Base-by-base conservation (phyloP, 768 basidiomycete genomes). In the Boletus pseudopeckii region DNA sequence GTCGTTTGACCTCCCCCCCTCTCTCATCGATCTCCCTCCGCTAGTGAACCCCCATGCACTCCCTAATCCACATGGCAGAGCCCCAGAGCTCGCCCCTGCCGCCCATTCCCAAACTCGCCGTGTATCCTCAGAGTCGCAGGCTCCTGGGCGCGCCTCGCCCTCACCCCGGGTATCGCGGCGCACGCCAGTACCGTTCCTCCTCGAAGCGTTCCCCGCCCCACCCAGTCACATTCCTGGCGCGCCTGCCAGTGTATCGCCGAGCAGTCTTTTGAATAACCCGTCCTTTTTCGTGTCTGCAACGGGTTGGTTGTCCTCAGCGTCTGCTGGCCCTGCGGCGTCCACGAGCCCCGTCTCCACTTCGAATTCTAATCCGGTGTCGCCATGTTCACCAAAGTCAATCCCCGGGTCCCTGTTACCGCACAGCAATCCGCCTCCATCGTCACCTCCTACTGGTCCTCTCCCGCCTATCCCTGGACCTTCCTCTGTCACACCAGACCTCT, bases 381-480 rank as follows among this genome's bases (percentile, higher is more conserved):
- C 63, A 15, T 51, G 44, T 44, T 54, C 61, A 1, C 63, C 63
- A 28, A 63, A 52, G 46, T 45, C 61, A 7, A 22, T 50, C 24
- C 45, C 51, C 26, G 36, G 52, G 47, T 41, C 51, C 1, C 38
- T 52, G 14, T 15, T n/a, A 38, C 61, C 33, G 28, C 55, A 54
- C 15, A 40, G 32, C 41, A 81, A 83, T 50, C 85, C 84, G 0
- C 84, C 85, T 0, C 83, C 79, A 0, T 81, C 81, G 0, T 73
- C 71, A 2, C 86, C 85, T 0, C 86, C 86, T 0, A 69, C 75
- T 0, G 60, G 73, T 0, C 85, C 86, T 0, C 77, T 88, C 4
- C 86, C 87, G 0, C 84, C 87, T 4, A 59, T 88, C 2, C 87
- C 87, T 0, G 84, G 82, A 2, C 81, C 82, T 0, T 83, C 83